phyloP scores from a whole-genome alignment of 2,329 filamentous ascomycete genomes.

The Ophiostoma sp. region DNA sequence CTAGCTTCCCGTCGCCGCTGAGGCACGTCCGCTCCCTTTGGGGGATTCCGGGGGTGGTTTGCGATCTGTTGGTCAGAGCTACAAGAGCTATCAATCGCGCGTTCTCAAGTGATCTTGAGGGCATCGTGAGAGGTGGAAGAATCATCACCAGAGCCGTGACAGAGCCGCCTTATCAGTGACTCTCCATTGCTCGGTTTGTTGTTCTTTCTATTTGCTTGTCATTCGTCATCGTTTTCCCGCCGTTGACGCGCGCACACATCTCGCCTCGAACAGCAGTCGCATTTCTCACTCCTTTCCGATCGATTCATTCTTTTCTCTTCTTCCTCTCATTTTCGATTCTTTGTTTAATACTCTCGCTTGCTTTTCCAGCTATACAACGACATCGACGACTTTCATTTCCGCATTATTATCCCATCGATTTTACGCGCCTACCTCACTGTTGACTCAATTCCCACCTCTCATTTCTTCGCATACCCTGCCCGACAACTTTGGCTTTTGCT shows the following conservation, averaged over 20 bases:
- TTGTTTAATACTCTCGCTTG: constrained; percentile 15
- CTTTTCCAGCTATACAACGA: constrained; percentile 7
- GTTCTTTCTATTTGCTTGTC: neutral
- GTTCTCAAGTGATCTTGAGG: constrained; percentile 6
- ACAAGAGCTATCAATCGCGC: neutral
- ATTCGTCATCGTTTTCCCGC: neutral
- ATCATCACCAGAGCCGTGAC: neutral
- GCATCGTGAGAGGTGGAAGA: neutral
- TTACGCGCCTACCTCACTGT: neutral
- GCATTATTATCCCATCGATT: neutral
- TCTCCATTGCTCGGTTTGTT: neutral
- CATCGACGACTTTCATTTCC: constrained; percentile 5
- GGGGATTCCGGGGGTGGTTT: constrained; percentile 34
- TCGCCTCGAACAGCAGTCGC: neutral
- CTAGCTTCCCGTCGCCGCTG: constrained; percentile 32
- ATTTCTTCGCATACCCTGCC: neutral
- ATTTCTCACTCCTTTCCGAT: neutral
- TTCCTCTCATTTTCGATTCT: constrained; percentile 9
- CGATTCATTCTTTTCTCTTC: neutral
- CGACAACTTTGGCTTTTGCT: too few species aligned
- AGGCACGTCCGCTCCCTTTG: constrained; percentile 33
- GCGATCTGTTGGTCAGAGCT: constrained; percentile 14
- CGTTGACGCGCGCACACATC: constrained; percentile 2
- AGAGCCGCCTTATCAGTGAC: neutral
- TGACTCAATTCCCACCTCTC: neutral